Conservation (phyloP, 768 basidiomycete species). For the Suillus sp. region DNA sequence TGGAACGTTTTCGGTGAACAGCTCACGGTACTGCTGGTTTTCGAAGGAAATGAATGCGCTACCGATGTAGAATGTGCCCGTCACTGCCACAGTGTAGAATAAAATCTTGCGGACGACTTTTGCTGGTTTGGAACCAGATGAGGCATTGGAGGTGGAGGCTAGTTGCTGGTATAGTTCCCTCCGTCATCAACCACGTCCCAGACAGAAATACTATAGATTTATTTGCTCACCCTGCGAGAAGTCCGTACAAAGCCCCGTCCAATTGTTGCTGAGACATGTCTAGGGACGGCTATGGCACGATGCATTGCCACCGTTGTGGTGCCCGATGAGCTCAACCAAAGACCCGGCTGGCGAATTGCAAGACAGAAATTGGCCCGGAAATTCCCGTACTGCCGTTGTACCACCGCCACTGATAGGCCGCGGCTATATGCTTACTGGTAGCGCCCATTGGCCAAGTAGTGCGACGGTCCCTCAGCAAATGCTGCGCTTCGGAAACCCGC, state of each 20-base stretch:
- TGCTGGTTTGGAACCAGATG: conserved; percentile 49
- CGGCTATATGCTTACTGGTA: not conserved
- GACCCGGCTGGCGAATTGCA: not conserved
- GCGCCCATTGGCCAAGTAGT: conserved; percentile 1
- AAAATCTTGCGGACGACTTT: conserved; percentile 62
- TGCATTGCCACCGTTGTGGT: conserved; percentile 37
- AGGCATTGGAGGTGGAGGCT: conserved; percentile 43
- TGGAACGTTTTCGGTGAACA: conserved; percentile 83
- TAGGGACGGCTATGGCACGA: conserved; percentile 59
- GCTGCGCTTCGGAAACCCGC: not conserved
- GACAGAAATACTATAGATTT: not conserved
- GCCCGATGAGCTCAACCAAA: conserved; percentile 8
- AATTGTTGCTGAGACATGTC: conserved; percentile 48
- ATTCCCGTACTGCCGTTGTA: conserved; percentile 1
- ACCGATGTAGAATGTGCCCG: conserved; percentile 79
- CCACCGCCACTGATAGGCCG: not conserved
- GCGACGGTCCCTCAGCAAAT: not conserved
- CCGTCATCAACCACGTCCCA: conserved; percentile 13
- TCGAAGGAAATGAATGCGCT: conserved; percentile 80
- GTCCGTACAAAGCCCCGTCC: conserved; percentile 53
- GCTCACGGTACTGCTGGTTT: conserved; percentile 78
- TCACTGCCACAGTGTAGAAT: conserved; percentile 65
- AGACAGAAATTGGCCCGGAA: conserved; percentile 12
- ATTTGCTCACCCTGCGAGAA: conserved; percentile 56
- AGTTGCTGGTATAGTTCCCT: conserved; percentile 48